phyloP scores from a whole-genome alignment of 225 moss, liverwort and hornwort species.

The Pleurozium schreberi region DNA sequence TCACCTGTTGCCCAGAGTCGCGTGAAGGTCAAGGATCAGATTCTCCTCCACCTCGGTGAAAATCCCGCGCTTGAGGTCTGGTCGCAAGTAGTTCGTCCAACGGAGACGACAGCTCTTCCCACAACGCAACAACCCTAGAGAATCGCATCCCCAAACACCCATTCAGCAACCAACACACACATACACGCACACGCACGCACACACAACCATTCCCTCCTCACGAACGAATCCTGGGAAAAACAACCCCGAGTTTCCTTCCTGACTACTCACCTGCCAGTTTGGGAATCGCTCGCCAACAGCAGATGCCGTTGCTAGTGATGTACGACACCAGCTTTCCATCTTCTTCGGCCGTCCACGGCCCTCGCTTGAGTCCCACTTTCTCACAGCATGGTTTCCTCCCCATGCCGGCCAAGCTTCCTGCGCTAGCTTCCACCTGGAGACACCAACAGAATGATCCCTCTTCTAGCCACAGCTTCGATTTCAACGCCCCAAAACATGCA shows the following conservation, averaged over 20 bases:
- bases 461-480: too few relatives aligned
- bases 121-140: slow-evolving; percentile 27
- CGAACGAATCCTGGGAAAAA: not conserved
- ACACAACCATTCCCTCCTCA: not conserved
- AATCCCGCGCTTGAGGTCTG: slow-evolving; percentile 41
- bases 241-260: not conserved
- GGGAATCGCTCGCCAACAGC: slow-evolving; percentile 49
- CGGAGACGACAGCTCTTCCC: slow-evolving; percentile 49
- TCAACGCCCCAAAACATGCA: not conserved
- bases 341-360: slow-evolving; percentile 49
- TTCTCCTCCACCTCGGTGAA: slow-evolving; percentile 31
- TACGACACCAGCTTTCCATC: slow-evolving; percentile 26
- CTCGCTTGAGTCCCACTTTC: slow-evolving; percentile 42
- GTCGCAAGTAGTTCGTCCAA: slow-evolving; percentile 45
- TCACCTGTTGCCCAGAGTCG: slow-evolving; percentile 35
- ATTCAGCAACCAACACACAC: not conserved
- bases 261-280: slow-evolving; percentile 21
- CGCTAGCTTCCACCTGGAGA: not conserved
- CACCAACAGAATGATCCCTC: not conserved
- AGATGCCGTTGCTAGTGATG: slow-evolving; percentile 24
- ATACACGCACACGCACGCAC: not conserved
- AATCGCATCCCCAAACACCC: not conserved
- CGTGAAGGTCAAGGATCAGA: slow-evolving; percentile 30
- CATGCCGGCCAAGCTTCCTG: not conserved
- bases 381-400: slow-evolving; percentile 53